A percentile compares a stretch with the other conserved stretches of the same genome.
Conservation (phyloP, 129 eudicot species). For the Cynara cardunculus region DNA sequence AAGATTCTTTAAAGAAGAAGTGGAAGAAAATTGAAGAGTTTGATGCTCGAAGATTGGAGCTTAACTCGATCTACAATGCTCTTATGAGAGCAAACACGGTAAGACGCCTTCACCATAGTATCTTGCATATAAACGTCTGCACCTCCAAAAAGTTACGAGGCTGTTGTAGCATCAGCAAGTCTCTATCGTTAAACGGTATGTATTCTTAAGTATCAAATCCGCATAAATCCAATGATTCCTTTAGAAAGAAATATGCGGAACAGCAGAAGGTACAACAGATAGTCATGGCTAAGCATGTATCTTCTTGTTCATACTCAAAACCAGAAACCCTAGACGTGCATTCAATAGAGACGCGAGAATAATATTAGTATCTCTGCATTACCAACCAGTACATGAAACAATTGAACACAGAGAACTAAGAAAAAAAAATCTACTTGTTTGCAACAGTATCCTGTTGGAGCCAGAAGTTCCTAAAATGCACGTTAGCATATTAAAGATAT, state of each 20-base stretch:
- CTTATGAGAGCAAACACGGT: slow-evolving; percentile 79
- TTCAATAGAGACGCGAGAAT: neutral
- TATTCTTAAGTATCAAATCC: neutral
- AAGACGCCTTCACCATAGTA: slow-evolving; percentile 3
- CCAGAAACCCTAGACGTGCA: neutral
- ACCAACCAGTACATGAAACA: neutral
- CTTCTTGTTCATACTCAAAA: neutral
- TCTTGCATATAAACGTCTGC: neutral
- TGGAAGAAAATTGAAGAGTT: slow-evolving; percentile 98
- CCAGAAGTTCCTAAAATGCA: neutral
- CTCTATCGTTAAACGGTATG: neutral
- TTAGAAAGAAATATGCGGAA: neutral
- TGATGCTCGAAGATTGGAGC: slow-evolving; percentile 90
- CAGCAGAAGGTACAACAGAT: neutral
- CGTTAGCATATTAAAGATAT: neutral
- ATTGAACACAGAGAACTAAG: neutral
- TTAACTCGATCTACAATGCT: slow-evolving; percentile 62
- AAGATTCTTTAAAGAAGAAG: slow-evolving; percentile 75
- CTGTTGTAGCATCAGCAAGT: neutral
- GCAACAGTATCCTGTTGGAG: neutral
- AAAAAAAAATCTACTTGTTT: neutral
- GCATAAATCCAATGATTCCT: neutral
- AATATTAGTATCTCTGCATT: neutral
- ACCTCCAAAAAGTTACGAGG: neutral
- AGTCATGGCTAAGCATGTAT: neutral